Base-by-base conservation (phyloP, 192 early-diverging fungal species). In the Oehlia diaphana region DNA sequence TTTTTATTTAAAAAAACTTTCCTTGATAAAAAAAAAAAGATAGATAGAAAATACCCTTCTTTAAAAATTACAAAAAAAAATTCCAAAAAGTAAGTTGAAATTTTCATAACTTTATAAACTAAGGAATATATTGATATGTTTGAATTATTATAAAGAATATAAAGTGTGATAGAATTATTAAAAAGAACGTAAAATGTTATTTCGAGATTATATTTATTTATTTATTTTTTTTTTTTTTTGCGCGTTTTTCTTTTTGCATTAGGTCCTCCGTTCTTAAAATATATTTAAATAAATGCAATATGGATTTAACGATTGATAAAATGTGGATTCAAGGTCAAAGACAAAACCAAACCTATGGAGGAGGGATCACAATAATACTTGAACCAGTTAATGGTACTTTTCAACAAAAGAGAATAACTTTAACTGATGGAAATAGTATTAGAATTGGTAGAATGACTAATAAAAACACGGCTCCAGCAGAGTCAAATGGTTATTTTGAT, bases 401-500 rank as follows among this genome's bases (percentile, higher is more conserved):
- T 79, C 77, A 61, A 19, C 74, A 80, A 3, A 91, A 90, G 74
- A 83, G 82, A 0, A 37, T 94, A 14, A 90, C 91, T 39, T 80
- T 94, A 35, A 83, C 81, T 33, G 87, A 88, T 9, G 81, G 82
- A 0, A 53, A 68, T 21, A 84, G 87, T 3, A 79, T 93, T 78
- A 91, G 89, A 78, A 90, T 95, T 80, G 94, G 94, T 3, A 81
- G 94, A 19, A 93, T 93, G 74, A 89, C 93, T 0, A 89, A 80
- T 50, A 81, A 88, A 58, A 92, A 92, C 62, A 88, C 89, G 13
- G 74, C 80, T 0, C 93, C 94, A 13, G 86, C 87, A 39, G 80
- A 89, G 6, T 80, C 74, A 35, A 96, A 96, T 82, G 94, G 94
- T 0, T 91, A 91, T 66, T 96, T 95, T 87, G 94, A 96, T 80